A percentile compares a stretch with the other conserved stretches of the same genome.
phyloP scores from a whole-genome alignment of 2,329 filamentous ascomycete genomes.

The Byssochlamys sp. region DNA sequence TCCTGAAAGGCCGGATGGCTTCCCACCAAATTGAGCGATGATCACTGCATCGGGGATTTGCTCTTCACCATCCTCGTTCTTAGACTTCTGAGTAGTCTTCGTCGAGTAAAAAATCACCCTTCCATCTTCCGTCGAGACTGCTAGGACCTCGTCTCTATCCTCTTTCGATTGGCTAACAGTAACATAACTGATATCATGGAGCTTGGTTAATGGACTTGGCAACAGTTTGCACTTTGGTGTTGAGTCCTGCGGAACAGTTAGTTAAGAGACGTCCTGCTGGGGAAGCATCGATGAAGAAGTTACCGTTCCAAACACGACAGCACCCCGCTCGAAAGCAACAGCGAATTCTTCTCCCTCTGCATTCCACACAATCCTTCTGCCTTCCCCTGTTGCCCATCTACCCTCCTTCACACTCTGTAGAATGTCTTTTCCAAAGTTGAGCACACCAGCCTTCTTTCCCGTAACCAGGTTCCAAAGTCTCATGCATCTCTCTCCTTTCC shows the following conservation, averaged over 20 bases:
- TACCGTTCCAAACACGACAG: slow-evolving; percentile 71
- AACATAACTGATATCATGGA: slow-evolving; percentile 73
- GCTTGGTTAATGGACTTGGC: slow-evolving; percentile 60
- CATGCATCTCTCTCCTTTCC: slow-evolving; percentile 83
- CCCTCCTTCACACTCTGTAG: slow-evolving; percentile 67
- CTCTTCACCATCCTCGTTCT: slow-evolving; percentile 39
- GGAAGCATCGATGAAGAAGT: slow-evolving; percentile 12
- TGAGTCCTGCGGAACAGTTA: slow-evolving; percentile 49
- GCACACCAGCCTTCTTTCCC: slow-evolving; percentile 84
- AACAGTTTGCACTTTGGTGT: slow-evolving; percentile 66
- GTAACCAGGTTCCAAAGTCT: slow-evolving; percentile 93
- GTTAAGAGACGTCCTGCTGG: background rate
- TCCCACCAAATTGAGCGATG: slow-evolving; percentile 70
- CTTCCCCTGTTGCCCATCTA: slow-evolving; percentile 69
- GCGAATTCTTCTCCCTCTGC: slow-evolving; percentile 69
- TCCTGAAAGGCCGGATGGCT: slow-evolving; percentile 53
- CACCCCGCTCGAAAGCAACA: slow-evolving; percentile 77
- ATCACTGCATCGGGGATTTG: slow-evolving; percentile 51
- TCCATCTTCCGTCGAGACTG: slow-evolving; percentile 82
- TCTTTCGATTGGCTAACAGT: slow-evolving; percentile 34
- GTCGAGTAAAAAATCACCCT: slow-evolving; percentile 76
- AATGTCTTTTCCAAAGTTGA: slow-evolving; percentile 70
- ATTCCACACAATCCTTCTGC: slow-evolving; percentile 72
- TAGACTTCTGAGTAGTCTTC: slow-evolving; percentile 30
- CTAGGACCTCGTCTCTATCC: slow-evolving; percentile 50